These are phyloP conservation scores for Iris pallida DNA, from an alignment of 116 monocot species.

Conservation along the genomic window DNA sequence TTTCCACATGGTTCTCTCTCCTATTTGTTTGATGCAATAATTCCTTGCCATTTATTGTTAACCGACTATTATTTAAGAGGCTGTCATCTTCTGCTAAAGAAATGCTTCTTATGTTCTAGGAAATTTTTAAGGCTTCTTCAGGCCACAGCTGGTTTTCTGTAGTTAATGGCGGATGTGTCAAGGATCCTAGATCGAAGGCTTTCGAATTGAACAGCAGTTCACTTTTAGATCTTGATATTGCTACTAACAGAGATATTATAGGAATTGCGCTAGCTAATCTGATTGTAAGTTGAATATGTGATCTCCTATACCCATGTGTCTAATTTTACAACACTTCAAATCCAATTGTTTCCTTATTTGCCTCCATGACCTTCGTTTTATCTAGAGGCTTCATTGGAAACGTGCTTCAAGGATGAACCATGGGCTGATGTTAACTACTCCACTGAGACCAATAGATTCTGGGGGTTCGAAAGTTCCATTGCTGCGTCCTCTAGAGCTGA, in stretches of 20 bases:
- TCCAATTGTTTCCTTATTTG: constrained; percentile 1
- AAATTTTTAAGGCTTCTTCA: constrained; percentile 50
- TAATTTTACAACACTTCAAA: background rate
- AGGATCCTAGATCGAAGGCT: constrained; percentile 56
- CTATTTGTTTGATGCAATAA: no score
- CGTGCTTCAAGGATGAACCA: constrained; percentile 50
- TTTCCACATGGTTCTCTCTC: no score
- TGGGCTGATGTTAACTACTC: constrained; percentile 67
- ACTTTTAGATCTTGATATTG: constrained; percentile 50
- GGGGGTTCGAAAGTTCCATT: constrained; percentile 32
- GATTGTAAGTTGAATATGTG: constrained; percentile 40
- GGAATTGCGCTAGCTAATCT: constrained; percentile 65
- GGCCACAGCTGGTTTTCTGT: constrained; percentile 56
- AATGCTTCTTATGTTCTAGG: constrained; percentile 24
- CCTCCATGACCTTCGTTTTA: background rate
- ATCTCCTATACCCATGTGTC: no score
- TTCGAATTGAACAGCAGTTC: constrained; percentile 51
- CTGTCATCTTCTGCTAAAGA: background rate
- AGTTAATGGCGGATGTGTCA: constrained; percentile 59
- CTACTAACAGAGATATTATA: constrained; percentile 68
- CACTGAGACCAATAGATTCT: constrained; percentile 35
- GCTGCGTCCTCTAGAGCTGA: constrained; percentile 57
- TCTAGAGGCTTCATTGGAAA: constrained; percentile 75
- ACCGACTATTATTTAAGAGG: background rate
- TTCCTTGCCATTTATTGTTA: no score